A percentile compares a stretch with the other conserved stretches of the same genome.
phyloP scores from a whole-genome alignment of 257 asterid species.

The Coffea canephora region DNA sequence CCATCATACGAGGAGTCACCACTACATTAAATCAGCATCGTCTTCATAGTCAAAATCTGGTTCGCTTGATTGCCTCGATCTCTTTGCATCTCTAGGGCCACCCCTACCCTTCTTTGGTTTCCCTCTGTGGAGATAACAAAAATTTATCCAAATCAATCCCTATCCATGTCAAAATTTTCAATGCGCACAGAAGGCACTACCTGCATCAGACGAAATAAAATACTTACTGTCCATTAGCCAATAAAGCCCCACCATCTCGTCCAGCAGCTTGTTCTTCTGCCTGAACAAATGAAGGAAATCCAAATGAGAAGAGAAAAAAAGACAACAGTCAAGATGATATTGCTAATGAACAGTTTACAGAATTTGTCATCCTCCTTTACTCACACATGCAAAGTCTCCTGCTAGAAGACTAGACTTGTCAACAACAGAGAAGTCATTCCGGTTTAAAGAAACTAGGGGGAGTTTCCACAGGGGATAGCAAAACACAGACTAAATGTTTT shows the following conservation, averaged over 20 bases:
- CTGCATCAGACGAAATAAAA: constrained; percentile 10
- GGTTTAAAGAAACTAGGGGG: neutral
- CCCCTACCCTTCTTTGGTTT: constrained; percentile 82
- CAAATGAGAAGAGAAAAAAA: constrained; percentile 3
- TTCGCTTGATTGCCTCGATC: constrained; percentile 80
- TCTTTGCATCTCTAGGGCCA: constrained; percentile 87
- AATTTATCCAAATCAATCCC: neutral
- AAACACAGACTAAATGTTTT: neutral
- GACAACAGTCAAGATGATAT: neutral
- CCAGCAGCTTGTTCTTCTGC: constrained; percentile 83
- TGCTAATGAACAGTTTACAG: neutral
- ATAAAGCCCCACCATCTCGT: constrained; percentile 70
- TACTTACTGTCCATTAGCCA: constrained; percentile 83
- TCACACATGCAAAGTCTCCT: neutral
- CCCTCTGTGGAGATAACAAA: constrained; percentile 50
- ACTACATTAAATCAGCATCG: constrained; percentile 80
- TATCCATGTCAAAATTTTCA: neutral
- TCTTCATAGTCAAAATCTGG: constrained; percentile 91
- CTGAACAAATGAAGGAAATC: constrained; percentile 36
- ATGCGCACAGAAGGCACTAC: neutral
- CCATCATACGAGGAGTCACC: constrained; percentile 1
- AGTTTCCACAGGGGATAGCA: neutral
- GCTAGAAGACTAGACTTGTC: neutral
- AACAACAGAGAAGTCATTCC: neutral
- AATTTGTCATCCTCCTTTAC: neutral